These are phyloP conservation scores for Bauhinia variegata DNA, from an alignment of 306 rosid species.

Conservation along the genomic window DNA sequence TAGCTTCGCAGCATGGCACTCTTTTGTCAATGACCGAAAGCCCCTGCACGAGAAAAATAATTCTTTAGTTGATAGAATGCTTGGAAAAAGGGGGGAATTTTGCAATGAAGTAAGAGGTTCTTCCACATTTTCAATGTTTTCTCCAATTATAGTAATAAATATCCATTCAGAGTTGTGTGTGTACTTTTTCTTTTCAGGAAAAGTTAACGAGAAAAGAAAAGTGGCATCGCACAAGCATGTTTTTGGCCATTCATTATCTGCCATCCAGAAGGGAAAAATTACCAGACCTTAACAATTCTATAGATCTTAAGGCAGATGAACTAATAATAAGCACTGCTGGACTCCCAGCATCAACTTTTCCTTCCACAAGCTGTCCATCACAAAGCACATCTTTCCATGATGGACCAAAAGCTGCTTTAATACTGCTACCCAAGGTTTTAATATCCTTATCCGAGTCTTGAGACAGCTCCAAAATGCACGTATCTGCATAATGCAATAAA, in stretches of 20 bases:
- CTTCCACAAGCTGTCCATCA: constrained; percentile 49
- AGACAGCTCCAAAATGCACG: constrained; percentile 51
- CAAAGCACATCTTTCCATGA: constrained; percentile 75
- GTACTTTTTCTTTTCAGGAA: not conserved
- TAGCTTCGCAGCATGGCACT: constrained; percentile 73
- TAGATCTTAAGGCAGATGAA: constrained; percentile 73
- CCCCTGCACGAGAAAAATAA: constrained; percentile 50
- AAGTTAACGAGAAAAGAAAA: not conserved
- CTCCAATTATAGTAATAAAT: not conserved
- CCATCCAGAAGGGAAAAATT: not conserved
- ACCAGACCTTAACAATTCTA: constrained; percentile 72
- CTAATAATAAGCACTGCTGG: constrained; percentile 70
- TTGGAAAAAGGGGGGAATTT: not conserved
- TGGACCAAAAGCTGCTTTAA: constrained; percentile 70
- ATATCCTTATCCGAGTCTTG: constrained; percentile 47
- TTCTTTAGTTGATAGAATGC: not conserved
- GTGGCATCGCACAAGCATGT: not conserved
- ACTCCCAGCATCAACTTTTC: constrained; percentile 58
- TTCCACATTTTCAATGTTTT: not conserved
- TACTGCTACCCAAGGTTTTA: constrained; percentile 39
- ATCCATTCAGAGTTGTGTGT: not conserved
- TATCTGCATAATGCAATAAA: constrained; percentile 38
- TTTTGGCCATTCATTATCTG: not conserved
- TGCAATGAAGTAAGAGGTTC: not conserved
- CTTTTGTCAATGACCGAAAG: constrained; percentile 64